These are phyloP conservation scores for Claviceps cyperi DNA, from an alignment of 2,329 filamentous ascomycete genomes.

Conservation along the genomic window DNA sequence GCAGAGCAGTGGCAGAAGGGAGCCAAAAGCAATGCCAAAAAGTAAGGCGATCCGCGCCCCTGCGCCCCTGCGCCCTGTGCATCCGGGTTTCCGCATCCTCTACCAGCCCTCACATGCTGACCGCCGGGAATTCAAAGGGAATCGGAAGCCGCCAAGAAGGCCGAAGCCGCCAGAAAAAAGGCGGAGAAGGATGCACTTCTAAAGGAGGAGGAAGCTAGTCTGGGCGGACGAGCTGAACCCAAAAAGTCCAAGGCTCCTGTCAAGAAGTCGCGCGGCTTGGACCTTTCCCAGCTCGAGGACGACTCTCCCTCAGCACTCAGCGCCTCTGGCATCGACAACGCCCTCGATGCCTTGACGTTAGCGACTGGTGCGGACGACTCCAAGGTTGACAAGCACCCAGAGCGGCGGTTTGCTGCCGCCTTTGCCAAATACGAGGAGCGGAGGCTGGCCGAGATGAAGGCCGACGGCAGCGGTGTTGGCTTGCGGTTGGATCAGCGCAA, in stretches of 20 bases:
- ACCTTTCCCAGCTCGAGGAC: slow-evolving; percentile 60
- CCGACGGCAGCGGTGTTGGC: slow-evolving; percentile 57
- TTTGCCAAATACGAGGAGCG: slow-evolving; percentile 71
- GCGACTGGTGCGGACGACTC: slow-evolving; percentile 36
- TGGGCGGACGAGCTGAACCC: slow-evolving; percentile 41
- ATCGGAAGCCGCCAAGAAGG: slow-evolving; percentile 47
- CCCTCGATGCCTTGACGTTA: slow-evolving; percentile 71
- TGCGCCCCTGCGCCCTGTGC: slow-evolving; percentile 12
- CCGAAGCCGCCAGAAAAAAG: slow-evolving; percentile 80
- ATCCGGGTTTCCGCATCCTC: too few relatives aligned
- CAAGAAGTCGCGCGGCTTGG: slow-evolving; percentile 59
- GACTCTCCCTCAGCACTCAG: slow-evolving; percentile 50
- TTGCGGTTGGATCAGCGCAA: slow-evolving; percentile 73
- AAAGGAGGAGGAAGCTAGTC: slow-evolving; percentile 63
- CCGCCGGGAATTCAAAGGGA: slow-evolving; percentile 15
- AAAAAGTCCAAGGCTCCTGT: slow-evolving; percentile 55
- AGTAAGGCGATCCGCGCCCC: slow-evolving; percentile 35
- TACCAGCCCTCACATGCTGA: background rate
- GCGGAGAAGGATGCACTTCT: slow-evolving; percentile 77
- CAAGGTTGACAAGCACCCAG: slow-evolving; percentile 79
- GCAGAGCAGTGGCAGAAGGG: slow-evolving; percentile 73
- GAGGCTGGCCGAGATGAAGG: slow-evolving; percentile 70
- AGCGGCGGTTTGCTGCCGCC: slow-evolving; percentile 75
- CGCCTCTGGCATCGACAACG: slow-evolving; percentile 84
- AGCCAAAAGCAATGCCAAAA: slow-evolving; percentile 71